Percentiles rank a stretch among this genome's conserved stretches.
phyloP scores from a whole-genome alignment of 73 alveolate species.

The Blepharisma japonicum region DNA sequence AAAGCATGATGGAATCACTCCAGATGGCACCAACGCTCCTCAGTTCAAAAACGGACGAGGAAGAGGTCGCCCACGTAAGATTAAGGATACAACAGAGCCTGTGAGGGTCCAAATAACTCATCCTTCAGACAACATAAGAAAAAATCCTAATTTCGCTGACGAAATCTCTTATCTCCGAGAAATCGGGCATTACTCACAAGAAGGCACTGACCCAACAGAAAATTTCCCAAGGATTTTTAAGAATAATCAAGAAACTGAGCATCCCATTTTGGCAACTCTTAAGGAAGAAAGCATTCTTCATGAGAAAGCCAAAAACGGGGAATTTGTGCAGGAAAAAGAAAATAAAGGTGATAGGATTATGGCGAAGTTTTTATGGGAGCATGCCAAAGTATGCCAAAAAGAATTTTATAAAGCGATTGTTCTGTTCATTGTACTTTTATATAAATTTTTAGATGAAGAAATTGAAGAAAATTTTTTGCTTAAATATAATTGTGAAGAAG shows the following conservation, averaged over 20 bases:
- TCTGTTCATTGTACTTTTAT: background rate
- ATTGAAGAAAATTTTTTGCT: background rate
- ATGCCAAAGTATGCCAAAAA: slow-evolving; percentile 12
- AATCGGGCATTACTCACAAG: slow-evolving; percentile 26
- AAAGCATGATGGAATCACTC: slow-evolving; percentile 82
- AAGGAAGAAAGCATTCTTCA: background rate
- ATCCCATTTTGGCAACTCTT: background rate
- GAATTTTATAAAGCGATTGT: slow-evolving; percentile 11
- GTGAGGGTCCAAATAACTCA: background rate
- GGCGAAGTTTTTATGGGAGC: slow-evolving; percentile 26
- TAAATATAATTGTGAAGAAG: background rate
- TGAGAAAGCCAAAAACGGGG: slow-evolving; percentile 25
- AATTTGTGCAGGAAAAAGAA: slow-evolving; percentile 3
- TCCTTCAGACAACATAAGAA: slow-evolving; percentile 25
- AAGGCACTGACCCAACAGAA: slow-evolving; percentile 27
- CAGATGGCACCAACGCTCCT: slow-evolving; percentile 91
- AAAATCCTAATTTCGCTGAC: slow-evolving; percentile 28
- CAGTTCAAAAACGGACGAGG: slow-evolving; percentile 88
- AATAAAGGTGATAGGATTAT: background rate
- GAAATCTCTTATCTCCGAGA: slow-evolving; percentile 12
- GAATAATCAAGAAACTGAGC: slow-evolving; percentile 29
- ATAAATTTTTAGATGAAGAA: slow-evolving; percentile 1
- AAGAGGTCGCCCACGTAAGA: slow-evolving; percentile 94
- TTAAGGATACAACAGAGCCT: slow-evolving; percentile 31
- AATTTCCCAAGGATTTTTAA: slow-evolving; percentile 7